Evolutionary conservation across 257 asterid genomes (phyloP), one percentile per base, ranked within the genome.

Genomic region (Solanum gandarillasii): DNA sequence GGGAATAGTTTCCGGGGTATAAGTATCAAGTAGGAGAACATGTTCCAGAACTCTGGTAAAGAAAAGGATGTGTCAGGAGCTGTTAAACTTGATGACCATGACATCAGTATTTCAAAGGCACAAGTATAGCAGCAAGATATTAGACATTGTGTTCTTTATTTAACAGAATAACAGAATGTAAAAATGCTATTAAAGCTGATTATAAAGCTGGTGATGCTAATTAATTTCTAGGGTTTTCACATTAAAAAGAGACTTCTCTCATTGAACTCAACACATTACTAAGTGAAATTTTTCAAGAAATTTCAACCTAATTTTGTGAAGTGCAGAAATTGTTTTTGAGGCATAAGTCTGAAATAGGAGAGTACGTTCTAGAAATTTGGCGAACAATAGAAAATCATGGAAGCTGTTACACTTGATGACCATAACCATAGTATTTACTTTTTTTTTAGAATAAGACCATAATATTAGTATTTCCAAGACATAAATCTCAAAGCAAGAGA

Each of bases 1-100:
- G 4, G 98, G 98, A 89, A 97, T 92, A 83, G 98, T 93, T 89
- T 97, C 99, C 58, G 96, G 93, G 79, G 96, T 94, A 68, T 97
- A 97, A 6, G 99, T 95, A 89, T 95, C 99, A 79, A 95, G 98
- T 92, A 97, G 94, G 90, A 97, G 98, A 91, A 97, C 94, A 83
- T 95, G 96, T 89, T 97, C 99, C 27, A 97, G 94, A 92, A 93
- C 98, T 87, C 99, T 97, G 91, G 70, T 72, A n/a, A 84, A 87
- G 88, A 86, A 92, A 18, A 85, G 14, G 11, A 43, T 75, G 35
- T 32, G 31, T n/a, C 34, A 48, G 43, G 21, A 55, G 36, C 86
- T 12, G 36, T 27, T 70, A 32, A 46, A 38, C 46, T 85, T 36
- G 78, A 67, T 85, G 5, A 39, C 36, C 31, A 1, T 46, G 34